A percentile compares a stretch with the other conserved stretches of the same genome.
Conservation (phyloP, 768 basidiomycete genomes). For the Boletus tomentosulus region DNA sequence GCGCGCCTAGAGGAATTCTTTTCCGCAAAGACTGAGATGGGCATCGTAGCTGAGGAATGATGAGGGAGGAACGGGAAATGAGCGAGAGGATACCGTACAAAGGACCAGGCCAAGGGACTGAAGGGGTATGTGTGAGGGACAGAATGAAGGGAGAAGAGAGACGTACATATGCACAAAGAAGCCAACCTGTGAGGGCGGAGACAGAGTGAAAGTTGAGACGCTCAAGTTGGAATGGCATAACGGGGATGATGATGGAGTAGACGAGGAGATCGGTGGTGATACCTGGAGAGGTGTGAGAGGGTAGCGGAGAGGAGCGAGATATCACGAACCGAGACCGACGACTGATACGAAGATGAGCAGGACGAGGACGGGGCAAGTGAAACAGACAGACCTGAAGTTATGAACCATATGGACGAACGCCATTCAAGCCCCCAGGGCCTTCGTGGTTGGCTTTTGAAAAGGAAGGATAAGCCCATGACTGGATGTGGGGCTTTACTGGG, state of each 20-base stretch:
- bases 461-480: constrained; percentile 4
- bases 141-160: neutral
- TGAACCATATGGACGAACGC: constrained; percentile 56
- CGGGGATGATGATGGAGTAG: constrained; percentile 59
- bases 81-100: constrained; percentile 34
- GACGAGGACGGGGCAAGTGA: neutral
- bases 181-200: constrained; percentile 54
- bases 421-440: constrained; percentile 47
- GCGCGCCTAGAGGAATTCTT: constrained; percentile 40
- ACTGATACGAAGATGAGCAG: constrained; percentile 26
- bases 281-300: constrained; percentile 19
- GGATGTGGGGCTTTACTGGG: neutral
- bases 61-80: constrained; percentile 1
- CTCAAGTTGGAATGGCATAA: constrained; percentile 61
- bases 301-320: neutral
- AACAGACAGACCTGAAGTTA: constrained; percentile 40
- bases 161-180: constrained; percentile 56
- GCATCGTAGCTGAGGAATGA: constrained; percentile 44
- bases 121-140: constrained; percentile 3
- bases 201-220: constrained; percentile 41
- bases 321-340: constrained; percentile 44
- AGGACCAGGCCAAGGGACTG: constrained; percentile 56
- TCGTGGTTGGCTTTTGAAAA: neutral
- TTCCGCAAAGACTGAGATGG: constrained; percentile 55
- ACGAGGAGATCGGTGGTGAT: constrained; percentile 52